These are phyloP conservation scores for Pythium insidiosum DNA, from an alignment of 352 stramenopile species.

Conservation along the genomic window DNA sequence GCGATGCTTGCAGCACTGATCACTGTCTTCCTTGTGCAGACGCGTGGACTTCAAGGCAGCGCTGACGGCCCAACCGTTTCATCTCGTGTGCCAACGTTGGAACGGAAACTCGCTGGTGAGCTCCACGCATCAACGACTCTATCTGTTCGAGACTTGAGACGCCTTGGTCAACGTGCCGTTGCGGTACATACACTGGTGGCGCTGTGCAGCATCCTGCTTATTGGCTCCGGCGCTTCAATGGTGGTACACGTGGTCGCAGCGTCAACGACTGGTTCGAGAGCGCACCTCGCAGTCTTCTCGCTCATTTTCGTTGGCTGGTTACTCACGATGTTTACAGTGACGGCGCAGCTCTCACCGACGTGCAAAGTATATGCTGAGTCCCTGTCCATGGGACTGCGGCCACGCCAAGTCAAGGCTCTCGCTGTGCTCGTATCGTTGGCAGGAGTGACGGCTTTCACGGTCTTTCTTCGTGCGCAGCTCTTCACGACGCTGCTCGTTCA, in stretches of 20 bases:
- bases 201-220: neutral
- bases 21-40: conserved; percentile 36
- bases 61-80: neutral
- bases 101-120: neutral
- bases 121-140: neutral
- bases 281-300: conserved; percentile 8
- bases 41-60: conserved; percentile 16
- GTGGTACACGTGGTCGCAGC: neutral
- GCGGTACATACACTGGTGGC: neutral
- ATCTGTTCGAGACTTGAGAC: neutral
- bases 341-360: conserved; percentile 31
- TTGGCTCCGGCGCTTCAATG: neutral
- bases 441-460: conserved; percentile 28
- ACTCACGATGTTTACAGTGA: conserved; percentile 26
- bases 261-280: neutral
- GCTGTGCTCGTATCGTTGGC: conserved; percentile 15
- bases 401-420: conserved; percentile 17
- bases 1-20: conserved; percentile 27
- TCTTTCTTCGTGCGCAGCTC: conserved; percentile 62
- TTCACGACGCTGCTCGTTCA: conserved; percentile 65
- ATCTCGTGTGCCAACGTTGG: neutral
- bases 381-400: neutral
- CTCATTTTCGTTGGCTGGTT: conserved; percentile 37
- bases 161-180: neutral
- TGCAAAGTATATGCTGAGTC: conserved; percentile 27